phyloP scores from a whole-genome alignment of 225 moss, liverwort and hornwort genomes.

The Ulota crispa region DNA sequence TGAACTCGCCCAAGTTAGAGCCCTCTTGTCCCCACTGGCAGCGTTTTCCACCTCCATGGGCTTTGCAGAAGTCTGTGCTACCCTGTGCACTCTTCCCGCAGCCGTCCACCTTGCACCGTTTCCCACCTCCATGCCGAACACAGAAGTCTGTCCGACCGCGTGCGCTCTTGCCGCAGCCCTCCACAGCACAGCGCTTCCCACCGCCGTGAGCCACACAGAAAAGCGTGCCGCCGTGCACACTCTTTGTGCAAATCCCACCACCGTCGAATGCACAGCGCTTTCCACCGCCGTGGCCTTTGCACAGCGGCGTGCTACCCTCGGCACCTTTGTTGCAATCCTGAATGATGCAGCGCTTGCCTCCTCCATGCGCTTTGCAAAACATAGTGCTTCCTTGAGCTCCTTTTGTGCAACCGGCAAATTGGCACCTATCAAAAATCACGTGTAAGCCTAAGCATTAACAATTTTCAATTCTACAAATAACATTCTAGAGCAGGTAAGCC shows the following conservation, averaged over 20 bases:
- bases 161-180: slow-evolving; percentile 90
- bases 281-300: slow-evolving; percentile 98
- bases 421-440: slow-evolving; percentile 53
- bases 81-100: slow-evolving; percentile 99
- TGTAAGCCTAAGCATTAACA: background rate
- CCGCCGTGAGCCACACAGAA: slow-evolving; percentile 98
- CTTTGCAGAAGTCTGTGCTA: slow-evolving; percentile 98
- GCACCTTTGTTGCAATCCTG: slow-evolving; percentile 97
- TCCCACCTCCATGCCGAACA: slow-evolving; percentile 94
- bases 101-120: slow-evolving; percentile 83
- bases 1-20: slow-evolving; percentile 60
- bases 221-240: slow-evolving; percentile 96
- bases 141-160: slow-evolving; percentile 94
- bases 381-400: slow-evolving; percentile 98
- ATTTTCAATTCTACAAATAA: background rate
- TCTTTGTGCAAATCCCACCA: slow-evolving; percentile 96
- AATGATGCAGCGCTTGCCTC: slow-evolving; percentile 97
- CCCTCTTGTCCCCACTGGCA: slow-evolving; percentile 96
- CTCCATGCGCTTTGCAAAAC: slow-evolving; percentile 98
- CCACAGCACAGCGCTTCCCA: slow-evolving; percentile 91
- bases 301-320: slow-evolving; percentile 96
- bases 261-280: slow-evolving; percentile 96
- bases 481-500: background rate
- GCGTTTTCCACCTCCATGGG: slow-evolving; percentile 94
- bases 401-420: slow-evolving; percentile 82